These are phyloP conservation scores for Diospyros lotus DNA, from an alignment of 148 eudicot species.

Conservation along the genomic window DNA sequence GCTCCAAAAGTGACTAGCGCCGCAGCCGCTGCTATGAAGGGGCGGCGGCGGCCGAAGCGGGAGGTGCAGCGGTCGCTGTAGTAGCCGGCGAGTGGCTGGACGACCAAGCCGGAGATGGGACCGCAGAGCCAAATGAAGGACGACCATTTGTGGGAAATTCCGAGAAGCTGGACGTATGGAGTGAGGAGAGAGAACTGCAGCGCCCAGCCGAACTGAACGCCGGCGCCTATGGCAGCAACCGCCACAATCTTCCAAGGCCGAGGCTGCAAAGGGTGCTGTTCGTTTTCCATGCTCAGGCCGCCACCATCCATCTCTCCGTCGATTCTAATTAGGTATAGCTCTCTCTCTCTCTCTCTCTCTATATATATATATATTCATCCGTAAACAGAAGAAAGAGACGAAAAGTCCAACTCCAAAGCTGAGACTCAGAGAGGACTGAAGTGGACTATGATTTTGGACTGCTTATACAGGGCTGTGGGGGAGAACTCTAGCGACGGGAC, in stretches of 20 bases:
- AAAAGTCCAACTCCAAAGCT: too few species aligned
- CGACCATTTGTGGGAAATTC: constrained; percentile 60
- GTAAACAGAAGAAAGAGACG: too few species aligned
- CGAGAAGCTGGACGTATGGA: constrained; percentile 69
- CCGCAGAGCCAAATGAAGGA: constrained; percentile 86
- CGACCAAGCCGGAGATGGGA: constrained; percentile 77
- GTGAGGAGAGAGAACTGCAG: constrained; percentile 71
- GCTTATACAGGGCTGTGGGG: too few species aligned
- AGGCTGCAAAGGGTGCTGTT: too few species aligned
- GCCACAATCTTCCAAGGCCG: constrained; percentile 29
- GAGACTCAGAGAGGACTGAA: too few species aligned
- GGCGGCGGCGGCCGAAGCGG: constrained; percentile 68
- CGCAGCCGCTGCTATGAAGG: constrained; percentile 58
- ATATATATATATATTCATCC: too few species aligned
- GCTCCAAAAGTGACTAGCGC: constrained; percentile 45
- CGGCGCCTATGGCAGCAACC: constrained; percentile 69
- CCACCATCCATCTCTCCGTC: too few species aligned
- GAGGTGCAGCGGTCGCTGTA: constrained; percentile 50
- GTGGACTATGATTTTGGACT: too few species aligned
- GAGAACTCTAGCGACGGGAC: too few species aligned
- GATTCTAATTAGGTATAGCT: too few species aligned
- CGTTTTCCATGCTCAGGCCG: too few species aligned
- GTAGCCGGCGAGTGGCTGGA: constrained; percentile 76
- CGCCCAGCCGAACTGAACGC: constrained; percentile 86
- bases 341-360: too few species aligned